Base-by-base conservation (phyloP, 2,329 filamentous ascomycete genomes). In the Cytospora leucostoma region DNA sequence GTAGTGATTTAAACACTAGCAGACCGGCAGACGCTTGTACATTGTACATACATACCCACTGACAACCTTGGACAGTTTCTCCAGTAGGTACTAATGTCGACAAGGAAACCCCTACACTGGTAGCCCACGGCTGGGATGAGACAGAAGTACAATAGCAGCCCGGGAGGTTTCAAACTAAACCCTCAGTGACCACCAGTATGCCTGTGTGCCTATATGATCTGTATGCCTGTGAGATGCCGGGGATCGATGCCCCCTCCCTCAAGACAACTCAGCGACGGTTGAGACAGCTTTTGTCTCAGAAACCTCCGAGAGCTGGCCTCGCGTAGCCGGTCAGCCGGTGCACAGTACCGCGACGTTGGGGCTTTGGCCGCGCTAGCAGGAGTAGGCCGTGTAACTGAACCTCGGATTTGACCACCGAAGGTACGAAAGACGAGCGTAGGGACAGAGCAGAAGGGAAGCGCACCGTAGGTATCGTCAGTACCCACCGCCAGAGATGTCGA, bases 351-450 rank as follows among this genome's bases (percentile, higher is more conserved):
- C n/a, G n/a, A 47, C 37, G 37, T 13, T 38, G 50, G 37, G 38
- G 37, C 27, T 47, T 47, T 19, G 51, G 35, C 33, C 51, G 27
- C 27, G 37, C 57, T 37, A 54, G n/a, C 11, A 61, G 17, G 40
- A 51, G 50, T 59, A 62, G 50, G 50, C 53, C 56, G 55, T 62
- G 63, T 65, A 56, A 59, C 54, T 51, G 47, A 52, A 34, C 44
- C 50, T 40, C 49, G 44, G 57, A 50, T 54, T 55, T 56, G 35
- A 37, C 35, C 35, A 37, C 35, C 12, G n/a, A 47, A 47, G n/a
- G 11, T 47, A n/a, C 44, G n/a, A 19, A 19, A 7, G 44, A 3
- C 27, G 27, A 27, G 27, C 27, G 27, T 27, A 27, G 27, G 27
- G 27, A 4, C 27, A 27, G 27, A 27, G 27, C 27, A 27, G 27